Base-by-base conservation (phyloP, 2,329 filamentous ascomycete species). In the Calonectria naviculata region DNA sequence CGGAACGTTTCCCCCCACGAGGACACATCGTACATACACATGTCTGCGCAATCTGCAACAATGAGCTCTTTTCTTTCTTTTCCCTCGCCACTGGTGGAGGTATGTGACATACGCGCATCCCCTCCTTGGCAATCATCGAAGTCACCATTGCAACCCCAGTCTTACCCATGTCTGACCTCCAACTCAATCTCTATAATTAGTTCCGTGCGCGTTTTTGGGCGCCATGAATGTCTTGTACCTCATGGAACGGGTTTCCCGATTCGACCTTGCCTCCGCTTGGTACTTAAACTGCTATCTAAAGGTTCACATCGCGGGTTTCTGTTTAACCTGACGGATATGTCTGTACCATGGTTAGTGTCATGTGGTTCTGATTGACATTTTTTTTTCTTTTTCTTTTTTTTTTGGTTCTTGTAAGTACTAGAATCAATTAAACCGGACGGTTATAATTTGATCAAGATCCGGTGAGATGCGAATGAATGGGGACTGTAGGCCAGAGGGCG, bases 131-230 rank as follows among this genome's bases (percentile, higher is more conserved):
- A 28, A 42, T 69, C 42, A 26, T 58, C 42, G 28, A 21, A 38
- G 62, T 61, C 41, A 49, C 41, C 44, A 56, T 52, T 70, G 68
- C 26, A 66, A 66, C 67, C 52, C 67, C 62, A 44, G 64, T 70
- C 62, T 66, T 34, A 66, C 38, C 68, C 56, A 62, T 70, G 63
- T 66, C 63, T 46, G 24, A 63, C 56, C 38, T 70, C 63, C 63
- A 44, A 38, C 36, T 31, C 38, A 49, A 47, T 47, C 36, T 58
- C 68, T 70, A 70, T 66, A 34, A 70, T 70, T 70, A 70, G 68
- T 29, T 21, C 29, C 12, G 34, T 29, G 61, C 49, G 21, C 34
- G 62, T 26, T 34, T 29, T 44, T 61, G 36, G 26, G 17, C 36
- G 26, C n/a, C 13, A 44, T 42, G 34, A 58, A 42, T 19, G 44